phyloP scores from a whole-genome alignment of 2,329 filamentous ascomycete genomes.

The Fusarium xylarioides region DNA sequence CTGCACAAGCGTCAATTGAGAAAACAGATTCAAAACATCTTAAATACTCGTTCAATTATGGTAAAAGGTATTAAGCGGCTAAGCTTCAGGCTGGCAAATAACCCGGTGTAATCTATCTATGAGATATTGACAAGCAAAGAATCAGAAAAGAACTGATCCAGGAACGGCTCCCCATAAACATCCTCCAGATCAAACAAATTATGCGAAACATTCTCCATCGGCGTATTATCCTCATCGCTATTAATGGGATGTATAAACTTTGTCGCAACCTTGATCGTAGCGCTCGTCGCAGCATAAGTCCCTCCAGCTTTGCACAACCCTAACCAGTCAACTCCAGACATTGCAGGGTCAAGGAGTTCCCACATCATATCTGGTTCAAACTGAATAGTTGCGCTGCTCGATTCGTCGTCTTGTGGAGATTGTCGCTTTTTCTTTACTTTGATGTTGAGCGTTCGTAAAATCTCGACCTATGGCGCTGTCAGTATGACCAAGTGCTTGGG shows the following conservation, averaged over 20 bases:
- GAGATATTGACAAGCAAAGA: conserved; percentile 28
- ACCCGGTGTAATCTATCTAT: neutral
- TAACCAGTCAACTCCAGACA: neutral
- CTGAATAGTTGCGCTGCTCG: conserved; percentile 8
- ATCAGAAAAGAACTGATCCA: conserved; percentile 39
- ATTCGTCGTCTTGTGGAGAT: neutral
- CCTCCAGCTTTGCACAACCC: neutral
- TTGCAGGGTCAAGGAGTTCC: conserved; percentile 32
- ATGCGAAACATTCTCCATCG: neutral
- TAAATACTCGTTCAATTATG: accelerated
- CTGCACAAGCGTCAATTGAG: neutral
- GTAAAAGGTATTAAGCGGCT: accelerated
- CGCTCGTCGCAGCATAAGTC: conserved; percentile 2
- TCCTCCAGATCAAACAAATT: conserved; percentile 26
- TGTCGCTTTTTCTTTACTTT: conserved; percentile 15
- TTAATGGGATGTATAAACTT: conserved; percentile 37
- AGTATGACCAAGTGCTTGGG: accelerated
- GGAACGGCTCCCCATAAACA: conserved; percentile 29
- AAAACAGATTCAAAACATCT: accelerated
- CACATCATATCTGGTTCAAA: conserved; percentile 39
- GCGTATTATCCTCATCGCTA: neutral
- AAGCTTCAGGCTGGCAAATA: accelerated
- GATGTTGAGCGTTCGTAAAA: conserved; percentile 24
- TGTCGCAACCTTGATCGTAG: conserved; percentile 36
- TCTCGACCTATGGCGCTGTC: neutral